A percentile compares a stretch with the other conserved stretches of the same genome.
Conservation (phyloP, 441 rosid species). For the Breynia disticha region DNA sequence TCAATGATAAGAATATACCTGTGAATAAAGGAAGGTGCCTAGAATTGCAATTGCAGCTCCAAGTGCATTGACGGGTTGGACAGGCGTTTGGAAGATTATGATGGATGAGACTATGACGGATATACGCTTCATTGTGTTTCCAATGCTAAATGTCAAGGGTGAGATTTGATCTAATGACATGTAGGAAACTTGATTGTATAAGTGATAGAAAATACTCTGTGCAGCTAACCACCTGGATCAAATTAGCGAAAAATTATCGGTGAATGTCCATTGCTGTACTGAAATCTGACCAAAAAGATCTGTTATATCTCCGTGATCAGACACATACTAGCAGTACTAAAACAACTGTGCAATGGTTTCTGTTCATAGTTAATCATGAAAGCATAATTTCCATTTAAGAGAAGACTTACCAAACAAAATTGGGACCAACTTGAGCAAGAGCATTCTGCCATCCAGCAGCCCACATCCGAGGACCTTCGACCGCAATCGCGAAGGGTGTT, state of each 20-base stretch:
- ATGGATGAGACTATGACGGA: slow-evolving; percentile 84
- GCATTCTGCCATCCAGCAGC: slow-evolving; percentile 83
- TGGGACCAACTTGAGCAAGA: slow-evolving; percentile 66
- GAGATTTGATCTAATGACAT: slow-evolving; percentile 92
- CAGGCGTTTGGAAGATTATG: slow-evolving; percentile 78
- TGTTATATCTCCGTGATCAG: no score
- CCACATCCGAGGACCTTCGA: slow-evolving; percentile 94
- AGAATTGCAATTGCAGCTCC: slow-evolving; percentile 90
- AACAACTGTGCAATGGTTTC: no score
- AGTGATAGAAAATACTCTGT: slow-evolving; percentile 86
- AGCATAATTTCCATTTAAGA: no score
- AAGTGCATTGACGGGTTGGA: slow-evolving; percentile 73
- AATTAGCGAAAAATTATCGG: slow-evolving; percentile 18
- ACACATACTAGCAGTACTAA: no score
- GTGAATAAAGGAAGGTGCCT: slow-evolving; percentile 89
- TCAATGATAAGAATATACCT: slow-evolving; percentile 28
- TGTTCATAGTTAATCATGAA: no score
- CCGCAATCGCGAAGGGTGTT: slow-evolving; percentile 82
- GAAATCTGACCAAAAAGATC: no score
- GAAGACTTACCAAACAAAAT: slow-evolving; percentile 58
- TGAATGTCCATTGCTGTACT: no score
- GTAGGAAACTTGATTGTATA: slow-evolving; percentile 89
- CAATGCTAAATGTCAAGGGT: slow-evolving; percentile 79
- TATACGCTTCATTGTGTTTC: slow-evolving; percentile 90
- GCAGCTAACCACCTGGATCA: slow-evolving; percentile 87